Evolutionary conservation across 768 basidiomycete genomes (phyloP).

Genomic region (Ramaria sp.): DNA sequence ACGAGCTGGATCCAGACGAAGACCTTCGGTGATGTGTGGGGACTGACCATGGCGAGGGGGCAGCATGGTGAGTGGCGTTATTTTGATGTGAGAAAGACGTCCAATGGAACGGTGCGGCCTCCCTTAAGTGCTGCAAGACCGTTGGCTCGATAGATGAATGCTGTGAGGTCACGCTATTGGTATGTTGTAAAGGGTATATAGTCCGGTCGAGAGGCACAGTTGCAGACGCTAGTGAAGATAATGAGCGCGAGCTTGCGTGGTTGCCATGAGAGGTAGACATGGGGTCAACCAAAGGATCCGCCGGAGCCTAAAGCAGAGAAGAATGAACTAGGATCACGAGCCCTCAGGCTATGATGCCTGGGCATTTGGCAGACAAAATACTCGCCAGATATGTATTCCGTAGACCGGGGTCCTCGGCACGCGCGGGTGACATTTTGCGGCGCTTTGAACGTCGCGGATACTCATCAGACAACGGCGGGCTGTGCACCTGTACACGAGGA

Average conservation of each 20-base stretch:
- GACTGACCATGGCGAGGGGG: not conserved
- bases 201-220: not conserved
- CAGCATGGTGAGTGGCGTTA: not conserved
- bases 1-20: conserved; percentile 3
- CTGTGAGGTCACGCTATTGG: not conserved
- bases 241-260: not conserved
- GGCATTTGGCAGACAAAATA: not conserved
- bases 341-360: not conserved
- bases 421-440: not conserved
- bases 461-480: not conserved
- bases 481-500: not conserved
- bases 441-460: not conserved
- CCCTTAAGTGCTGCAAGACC: not conserved
- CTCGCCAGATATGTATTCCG: conserved; percentile 7
- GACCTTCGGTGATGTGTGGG: not conserved
- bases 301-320: not conserved
- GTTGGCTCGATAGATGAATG: not conserved
- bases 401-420: not conserved
- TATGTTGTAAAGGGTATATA: not conserved
- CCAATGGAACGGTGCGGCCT: not conserved
- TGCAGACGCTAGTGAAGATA: not conserved
- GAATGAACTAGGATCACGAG: conserved; percentile 10
- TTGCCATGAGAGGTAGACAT: not conserved
- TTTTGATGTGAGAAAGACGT: not conserved
- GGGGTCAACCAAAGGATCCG: not conserved